Evolutionary conservation across 1,139 yeast genomes (phyloP), one percentile per base, ranked within the genome.

Genomic region (Citeromyces hawaiiensis): DNA sequence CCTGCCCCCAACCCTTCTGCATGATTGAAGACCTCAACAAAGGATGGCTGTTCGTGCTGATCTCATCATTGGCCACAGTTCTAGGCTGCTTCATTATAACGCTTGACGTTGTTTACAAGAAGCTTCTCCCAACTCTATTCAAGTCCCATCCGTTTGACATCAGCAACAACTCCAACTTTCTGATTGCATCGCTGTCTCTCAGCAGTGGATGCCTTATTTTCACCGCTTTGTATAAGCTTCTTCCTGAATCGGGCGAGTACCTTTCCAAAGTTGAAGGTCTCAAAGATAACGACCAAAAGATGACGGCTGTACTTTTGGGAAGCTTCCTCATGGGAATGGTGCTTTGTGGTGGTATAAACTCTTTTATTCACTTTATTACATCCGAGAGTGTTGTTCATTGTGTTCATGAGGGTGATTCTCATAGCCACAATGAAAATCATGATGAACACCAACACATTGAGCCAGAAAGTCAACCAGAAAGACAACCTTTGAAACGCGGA

Each of bases 311-410:
- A 25, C 47, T 64, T 32, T 56, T 66, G 29, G 60, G 80, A 25
- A 69, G 77, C 40, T 62, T 71, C 47, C 50, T 76, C 4, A 47
- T 60, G 1, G 97, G 97, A 1, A 70, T 81, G 3, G 39, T 62
- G 1, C 48, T 75, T 3, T 83, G 94, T 51, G 56, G 76, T 1
- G 46, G 59, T 2, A 61, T 88, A 45, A 87, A 87, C 54, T 57
- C 65, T 19, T 36, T 79, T 0, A 73, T 88, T 13, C 96, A 88
- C 55, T 57, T 75, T 35, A 56, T 79, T 41, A 85, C 96, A 2
- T 75, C 91, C 43, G 85, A 83, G 51, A 79, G 93, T 25, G 72
- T 88, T 23, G 85, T 88, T 0, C 96, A 87, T 53, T 87, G 96
- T 56, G 79, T 75, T 14, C 96, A 87, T 50, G 70, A 60, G 13